Conservation (phyloP, 2,329 filamentous ascomycete genomes). For the Epichloe amarillans region DNA sequence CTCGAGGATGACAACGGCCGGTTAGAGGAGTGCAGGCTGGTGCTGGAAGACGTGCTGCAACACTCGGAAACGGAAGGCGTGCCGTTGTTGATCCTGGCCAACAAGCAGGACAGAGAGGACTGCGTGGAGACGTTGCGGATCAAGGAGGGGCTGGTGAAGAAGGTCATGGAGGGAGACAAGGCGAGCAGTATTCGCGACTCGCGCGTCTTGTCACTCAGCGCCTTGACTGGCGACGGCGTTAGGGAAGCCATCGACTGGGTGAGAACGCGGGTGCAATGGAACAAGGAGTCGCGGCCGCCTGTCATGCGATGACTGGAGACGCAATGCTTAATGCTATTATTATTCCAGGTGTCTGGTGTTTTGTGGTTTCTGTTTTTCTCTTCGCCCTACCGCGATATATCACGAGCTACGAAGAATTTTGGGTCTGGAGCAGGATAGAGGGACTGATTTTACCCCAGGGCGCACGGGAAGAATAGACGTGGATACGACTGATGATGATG, state of each 20-base stretch:
- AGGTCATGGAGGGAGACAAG: conserved; percentile 90
- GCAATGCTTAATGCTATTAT: neutral
- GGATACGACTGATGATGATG: neutral
- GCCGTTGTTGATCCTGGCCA: conserved; percentile 81
- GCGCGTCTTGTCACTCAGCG: conserved; percentile 79
- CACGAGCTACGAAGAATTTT: conserved; percentile 3
- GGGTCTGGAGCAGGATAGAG: conserved; percentile 2
- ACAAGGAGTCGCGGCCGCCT: conserved; percentile 82
- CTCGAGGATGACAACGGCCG: conserved; percentile 44
- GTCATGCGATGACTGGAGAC: conserved; percentile 61
- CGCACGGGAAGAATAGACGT: conserved; percentile 5
- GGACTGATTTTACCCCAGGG: conserved; percentile 2
- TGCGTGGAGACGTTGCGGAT: conserved; percentile 95
- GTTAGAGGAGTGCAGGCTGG: conserved; percentile 76
- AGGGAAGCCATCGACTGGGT: conserved; percentile 97
- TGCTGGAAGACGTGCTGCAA: conserved; percentile 81
- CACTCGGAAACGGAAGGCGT: conserved; percentile 83
- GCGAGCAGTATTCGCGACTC: conserved; percentile 77
- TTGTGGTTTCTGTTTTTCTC: neutral
- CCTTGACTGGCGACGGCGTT: conserved; percentile 78
- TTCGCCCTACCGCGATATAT: neutral
- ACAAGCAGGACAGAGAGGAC: conserved; percentile 96
- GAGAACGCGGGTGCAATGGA: conserved; percentile 84
- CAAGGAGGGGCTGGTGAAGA: conserved; percentile 90
- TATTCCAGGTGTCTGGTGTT: neutral